phyloP scores from a whole-genome alignment of 805 yeast species.

The Wickerhamiella kazuoi region DNA sequence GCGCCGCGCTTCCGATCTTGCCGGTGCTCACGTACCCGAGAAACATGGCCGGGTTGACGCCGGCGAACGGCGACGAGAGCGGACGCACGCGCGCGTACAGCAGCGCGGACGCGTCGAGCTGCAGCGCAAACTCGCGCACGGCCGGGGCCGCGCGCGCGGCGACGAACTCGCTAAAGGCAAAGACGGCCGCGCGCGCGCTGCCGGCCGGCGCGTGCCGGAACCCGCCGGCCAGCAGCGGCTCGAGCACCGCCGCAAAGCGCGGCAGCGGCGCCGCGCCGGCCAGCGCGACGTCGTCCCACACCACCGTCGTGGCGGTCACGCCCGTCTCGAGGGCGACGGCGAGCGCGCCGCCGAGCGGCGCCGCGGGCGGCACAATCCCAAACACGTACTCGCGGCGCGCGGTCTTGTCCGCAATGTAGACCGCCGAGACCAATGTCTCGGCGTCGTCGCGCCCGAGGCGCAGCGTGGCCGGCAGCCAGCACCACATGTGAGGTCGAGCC shows the following conservation, averaged over 20 bases:
- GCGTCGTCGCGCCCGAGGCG: background rate
- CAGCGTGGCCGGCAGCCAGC: background rate
- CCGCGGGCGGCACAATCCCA: background rate
- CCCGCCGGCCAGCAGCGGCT: conserved; percentile 2
- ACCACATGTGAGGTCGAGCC: too few species aligned
- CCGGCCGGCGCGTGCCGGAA: conserved; percentile 7
- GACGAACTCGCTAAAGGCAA: conserved; percentile 5
- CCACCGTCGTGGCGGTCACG: conserved; percentile 1
- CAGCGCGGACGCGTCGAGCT: background rate
- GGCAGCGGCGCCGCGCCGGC: background rate
- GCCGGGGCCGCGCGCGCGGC: background rate
- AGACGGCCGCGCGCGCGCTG: conserved; percentile 4
- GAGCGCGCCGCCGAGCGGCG: background rate
- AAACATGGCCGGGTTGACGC: conserved; percentile 21
- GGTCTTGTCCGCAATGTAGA: background rate
- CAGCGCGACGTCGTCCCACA: conserved; percentile 10
- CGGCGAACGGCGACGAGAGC: conserved; percentile 20
- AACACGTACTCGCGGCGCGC: background rate
- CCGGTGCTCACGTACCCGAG: conserved; percentile 18
- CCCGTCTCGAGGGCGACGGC: conserved; percentile 2
- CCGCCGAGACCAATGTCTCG: background rate
- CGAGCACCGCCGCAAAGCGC: background rate
- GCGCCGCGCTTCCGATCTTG: too few species aligned
- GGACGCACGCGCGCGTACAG: conserved; percentile 4
- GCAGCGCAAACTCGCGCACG: conserved; percentile 1